phyloP scores from a whole-genome alignment of 176 grass and related monocot genomes.

The Aechmea fasciata region DNA sequence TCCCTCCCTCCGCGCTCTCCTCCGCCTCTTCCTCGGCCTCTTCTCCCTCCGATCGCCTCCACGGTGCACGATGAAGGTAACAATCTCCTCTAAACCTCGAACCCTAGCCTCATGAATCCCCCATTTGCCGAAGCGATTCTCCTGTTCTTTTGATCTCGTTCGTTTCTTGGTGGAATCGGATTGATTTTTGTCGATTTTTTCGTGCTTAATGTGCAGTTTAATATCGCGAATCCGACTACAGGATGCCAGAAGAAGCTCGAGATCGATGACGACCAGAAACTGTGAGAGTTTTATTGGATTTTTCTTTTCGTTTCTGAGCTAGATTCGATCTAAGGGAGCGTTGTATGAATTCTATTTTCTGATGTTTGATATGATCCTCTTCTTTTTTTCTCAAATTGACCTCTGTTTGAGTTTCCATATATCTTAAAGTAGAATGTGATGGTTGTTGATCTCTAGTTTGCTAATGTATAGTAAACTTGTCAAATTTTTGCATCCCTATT shows the following conservation, averaged over 20 bases:
- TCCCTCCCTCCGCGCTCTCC: background rate
- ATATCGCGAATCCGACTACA: slow-evolving; percentile 86
- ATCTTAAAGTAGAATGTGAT: no score
- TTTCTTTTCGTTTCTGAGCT: background rate
- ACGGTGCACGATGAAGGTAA: background rate
- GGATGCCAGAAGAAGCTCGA: slow-evolving; percentile 97
- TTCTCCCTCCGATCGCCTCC: background rate
- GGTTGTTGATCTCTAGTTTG: no score
- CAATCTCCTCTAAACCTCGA: background rate
- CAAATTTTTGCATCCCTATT: no score
- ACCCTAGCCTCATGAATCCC: background rate
- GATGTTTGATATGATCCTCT: background rate
- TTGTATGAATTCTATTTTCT: background rate
- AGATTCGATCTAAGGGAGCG: background rate
- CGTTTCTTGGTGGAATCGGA: background rate
- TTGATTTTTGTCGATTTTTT: background rate
- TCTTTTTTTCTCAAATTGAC: background rate
- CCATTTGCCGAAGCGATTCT: background rate
- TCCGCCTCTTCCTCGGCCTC: no score
- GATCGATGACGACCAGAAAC: slow-evolving; percentile 95
- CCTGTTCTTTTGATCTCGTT: background rate
- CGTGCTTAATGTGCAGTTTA: slow-evolving; percentile 41
- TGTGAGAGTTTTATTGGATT: slow-evolving; percentile 47
- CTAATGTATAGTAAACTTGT: no score
- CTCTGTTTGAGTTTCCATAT: no score